Percentiles rank a stretch among this genome's conserved stretches.
Conservation (phyloP, 192 early-diverging fungal genomes). For the Powellomyces hirtus region DNA sequence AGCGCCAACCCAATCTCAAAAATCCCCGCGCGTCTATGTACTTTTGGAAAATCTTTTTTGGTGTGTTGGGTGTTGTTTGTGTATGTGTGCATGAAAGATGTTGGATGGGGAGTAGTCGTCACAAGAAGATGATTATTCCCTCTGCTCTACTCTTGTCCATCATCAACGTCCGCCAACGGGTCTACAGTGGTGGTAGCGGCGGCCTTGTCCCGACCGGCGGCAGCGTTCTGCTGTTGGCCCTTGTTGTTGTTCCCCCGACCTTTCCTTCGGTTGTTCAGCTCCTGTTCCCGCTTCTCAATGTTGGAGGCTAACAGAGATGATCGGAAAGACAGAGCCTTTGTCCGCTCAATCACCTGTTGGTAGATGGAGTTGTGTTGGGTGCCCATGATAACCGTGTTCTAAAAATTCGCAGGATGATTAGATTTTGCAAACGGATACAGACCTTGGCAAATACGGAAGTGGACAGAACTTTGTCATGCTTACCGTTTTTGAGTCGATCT, state of each 20-base stretch:
- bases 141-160: too few relatives aligned
- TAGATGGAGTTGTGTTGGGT: conserved; percentile 80
- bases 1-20: too few relatives aligned
- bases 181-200: too few relatives aligned
- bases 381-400: conserved; percentile 93
- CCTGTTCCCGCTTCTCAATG: conserved; percentile 84
- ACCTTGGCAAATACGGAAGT: neutral
- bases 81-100: too few relatives aligned
- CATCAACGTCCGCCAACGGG: too few relatives aligned
- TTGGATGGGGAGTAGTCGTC: too few relatives aligned
- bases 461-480: neutral
- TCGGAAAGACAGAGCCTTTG: conserved; percentile 86
- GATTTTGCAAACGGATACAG: too few relatives aligned
- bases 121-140: too few relatives aligned
- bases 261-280: conserved; percentile 37
- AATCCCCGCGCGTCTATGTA: too few relatives aligned
- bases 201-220: neutral
- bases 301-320: conserved; percentile 82
- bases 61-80: too few relatives aligned
- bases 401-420: conserved; percentile 21
- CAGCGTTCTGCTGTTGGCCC: neutral
- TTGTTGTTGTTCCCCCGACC: conserved; percentile 9
- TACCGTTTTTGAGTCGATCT: conserved; percentile 86
- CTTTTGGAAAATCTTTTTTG: too few relatives aligned
- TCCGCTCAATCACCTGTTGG: conserved; percentile 95